Evolutionary conservation across 108 stramenopile species (phyloP).

Genomic region (Seminavis robusta): DNA sequence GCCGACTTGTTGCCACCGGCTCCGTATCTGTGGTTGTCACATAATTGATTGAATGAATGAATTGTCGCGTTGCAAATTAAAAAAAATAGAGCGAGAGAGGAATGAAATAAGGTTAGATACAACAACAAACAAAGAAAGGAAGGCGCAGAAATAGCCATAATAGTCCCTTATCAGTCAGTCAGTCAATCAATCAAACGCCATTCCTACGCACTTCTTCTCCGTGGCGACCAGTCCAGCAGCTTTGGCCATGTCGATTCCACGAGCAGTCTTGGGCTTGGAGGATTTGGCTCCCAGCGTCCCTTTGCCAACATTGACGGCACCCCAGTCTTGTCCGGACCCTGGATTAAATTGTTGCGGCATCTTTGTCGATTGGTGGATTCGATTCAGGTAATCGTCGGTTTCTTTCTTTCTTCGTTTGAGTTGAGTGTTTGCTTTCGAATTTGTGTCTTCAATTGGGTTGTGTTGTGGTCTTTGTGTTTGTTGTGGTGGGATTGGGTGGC

Average conservation of each 20-base stretch:
- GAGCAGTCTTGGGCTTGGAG: slow-evolving; percentile 53
- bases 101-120: not conserved
- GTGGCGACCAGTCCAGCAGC: slow-evolving; percentile 59
- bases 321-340: slow-evolving; percentile 77
- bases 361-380: too few relatives aligned
- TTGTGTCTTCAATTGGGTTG: too few relatives aligned
- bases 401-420: too few relatives aligned
- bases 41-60: not conserved
- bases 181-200: not conserved
- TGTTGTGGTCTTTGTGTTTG: too few relatives aligned
- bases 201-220: slow-evolving; percentile 37
- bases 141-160: slow-evolving; percentile 3
- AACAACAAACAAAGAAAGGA: not conserved
- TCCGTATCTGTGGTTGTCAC: slow-evolving; percentile 44
- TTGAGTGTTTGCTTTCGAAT: too few relatives aligned
- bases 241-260: slow-evolving; percentile 44
- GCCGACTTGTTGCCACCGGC: slow-evolving; percentile 90
- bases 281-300: slow-evolving; percentile 21
- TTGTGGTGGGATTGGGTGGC: too few relatives aligned
- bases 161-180: not conserved
- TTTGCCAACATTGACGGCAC: slow-evolving; percentile 74
- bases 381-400: too few relatives aligned
- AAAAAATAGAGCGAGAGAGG: not conserved
- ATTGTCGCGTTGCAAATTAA: not conserved
- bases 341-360: not conserved